Conservation (phyloP, 2,329 filamentous ascomycete genomes). For the Lasiodiplodia citricola region DNA sequence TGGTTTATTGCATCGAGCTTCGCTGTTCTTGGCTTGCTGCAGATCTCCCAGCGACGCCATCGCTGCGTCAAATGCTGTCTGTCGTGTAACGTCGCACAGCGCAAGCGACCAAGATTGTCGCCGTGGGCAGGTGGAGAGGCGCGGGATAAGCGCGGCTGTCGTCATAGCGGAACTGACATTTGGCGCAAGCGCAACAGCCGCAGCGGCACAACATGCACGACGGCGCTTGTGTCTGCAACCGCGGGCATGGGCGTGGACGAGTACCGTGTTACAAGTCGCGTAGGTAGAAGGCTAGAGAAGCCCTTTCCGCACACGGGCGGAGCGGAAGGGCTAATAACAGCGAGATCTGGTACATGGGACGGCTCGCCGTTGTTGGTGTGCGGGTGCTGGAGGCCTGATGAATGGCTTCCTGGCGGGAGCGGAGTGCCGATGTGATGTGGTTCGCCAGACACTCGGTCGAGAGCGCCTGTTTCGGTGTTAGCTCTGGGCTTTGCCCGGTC, state of each 20-base stretch:
- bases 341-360: constrained; percentile 6
- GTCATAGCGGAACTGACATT: not conserved
- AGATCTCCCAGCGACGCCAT: not conserved
- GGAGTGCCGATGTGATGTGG: constrained; percentile 5
- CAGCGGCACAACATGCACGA: not conserved
- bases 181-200: constrained; percentile 5
- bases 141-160: not conserved
- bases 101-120: not conserved
- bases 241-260: not conserved
- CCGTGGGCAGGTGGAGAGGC: not conserved
- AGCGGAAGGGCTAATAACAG: constrained; percentile 11
- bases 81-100: constrained; percentile 14
- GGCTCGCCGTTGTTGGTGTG: constrained; percentile 11
- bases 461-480: constrained; percentile 14
- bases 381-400: constrained; percentile 11
- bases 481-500: not conserved
- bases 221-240: constrained; percentile 5
- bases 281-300: not conserved
- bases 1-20: not conserved
- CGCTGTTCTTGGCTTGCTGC: constrained; percentile 5
- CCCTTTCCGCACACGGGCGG: not conserved
- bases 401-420: not conserved
- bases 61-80: not conserved
- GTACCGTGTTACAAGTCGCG: not conserved
- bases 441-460: constrained; percentile 1